A percentile compares a stretch with the other conserved stretches of the same genome.
Conservation (phyloP, 441 rosid genomes). For the Kokia cookei region DNA sequence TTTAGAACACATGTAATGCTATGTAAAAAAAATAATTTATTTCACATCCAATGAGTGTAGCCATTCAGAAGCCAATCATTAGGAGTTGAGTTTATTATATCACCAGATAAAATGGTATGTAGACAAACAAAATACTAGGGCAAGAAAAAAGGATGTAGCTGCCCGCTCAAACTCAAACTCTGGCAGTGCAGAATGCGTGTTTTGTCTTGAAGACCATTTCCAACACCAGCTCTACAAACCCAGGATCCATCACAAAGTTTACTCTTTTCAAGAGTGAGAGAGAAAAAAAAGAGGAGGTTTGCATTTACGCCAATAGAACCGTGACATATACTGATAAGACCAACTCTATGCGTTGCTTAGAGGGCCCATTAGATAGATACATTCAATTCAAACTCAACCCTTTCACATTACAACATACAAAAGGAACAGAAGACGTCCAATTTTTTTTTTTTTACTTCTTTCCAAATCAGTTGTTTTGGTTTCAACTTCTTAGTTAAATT, state of each 20-base stretch:
- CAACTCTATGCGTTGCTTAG: not conserved
- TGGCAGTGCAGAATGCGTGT: too few species aligned
- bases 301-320: slow-evolving; percentile 19
- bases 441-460: slow-evolving; percentile 8
- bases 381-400: not conserved
- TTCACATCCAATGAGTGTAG: not conserved
- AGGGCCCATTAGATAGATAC: not conserved
- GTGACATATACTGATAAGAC: slow-evolving; percentile 12
- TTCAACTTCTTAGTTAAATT: slow-evolving; percentile 12
- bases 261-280: not conserved
- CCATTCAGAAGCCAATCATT: not conserved
- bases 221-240: not conserved
- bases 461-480: slow-evolving; percentile 10
- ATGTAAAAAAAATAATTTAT: not conserved
- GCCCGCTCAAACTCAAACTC: too few species aligned
- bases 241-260: not conserved
- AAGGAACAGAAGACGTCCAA: slow-evolving; percentile 16
- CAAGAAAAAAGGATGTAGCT: not conserved
- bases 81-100: not conserved
- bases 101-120: not conserved
- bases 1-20: not conserved
- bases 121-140: not conserved
- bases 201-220: too few species aligned
- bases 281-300: not conserved
- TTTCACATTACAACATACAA: slow-evolving; percentile 20